Conservation (phyloP, 306 rosid species). For the Cicer chorassanicum region DNA sequence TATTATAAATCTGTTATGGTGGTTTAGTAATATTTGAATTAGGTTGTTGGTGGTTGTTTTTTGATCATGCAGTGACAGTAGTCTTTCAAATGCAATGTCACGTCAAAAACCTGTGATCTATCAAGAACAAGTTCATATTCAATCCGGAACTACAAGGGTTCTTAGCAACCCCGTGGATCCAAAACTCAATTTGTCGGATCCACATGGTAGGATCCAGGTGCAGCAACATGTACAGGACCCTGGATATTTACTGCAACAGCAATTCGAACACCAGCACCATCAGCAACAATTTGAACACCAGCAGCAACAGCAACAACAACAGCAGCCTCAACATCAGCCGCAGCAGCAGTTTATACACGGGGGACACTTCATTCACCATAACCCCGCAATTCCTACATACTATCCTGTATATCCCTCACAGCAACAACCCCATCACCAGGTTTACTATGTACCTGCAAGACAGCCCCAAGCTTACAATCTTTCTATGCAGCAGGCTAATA, state of each 20-base stretch:
- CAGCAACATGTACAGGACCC: slow-evolving; percentile 80
- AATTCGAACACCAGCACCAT: slow-evolving; percentile 65
- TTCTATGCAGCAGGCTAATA: slow-evolving; percentile 69
- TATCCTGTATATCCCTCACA: slow-evolving; percentile 89
- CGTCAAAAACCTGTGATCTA: slow-evolving; percentile 71
- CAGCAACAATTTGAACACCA: slow-evolving; percentile 19
- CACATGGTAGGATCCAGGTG: slow-evolving; percentile 67
- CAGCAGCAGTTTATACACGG: slow-evolving; percentile 77
- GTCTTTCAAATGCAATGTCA: slow-evolving; percentile 67
- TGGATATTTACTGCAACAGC: slow-evolving; percentile 75
- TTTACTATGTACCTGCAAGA: slow-evolving; percentile 79
- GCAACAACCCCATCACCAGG: slow-evolving; percentile 69
- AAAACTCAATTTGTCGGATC: slow-evolving; percentile 62
- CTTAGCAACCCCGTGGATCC: slow-evolving; percentile 67
- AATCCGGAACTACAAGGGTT: slow-evolving; percentile 65
- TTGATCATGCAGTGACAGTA: slow-evolving; percentile 72
- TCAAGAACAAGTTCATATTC: slow-evolving; percentile 78
- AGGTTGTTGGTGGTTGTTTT: slow-evolving; percentile 39
- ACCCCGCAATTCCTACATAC: slow-evolving; percentile 65
- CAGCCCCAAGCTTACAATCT: slow-evolving; percentile 77
- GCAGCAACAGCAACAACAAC: slow-evolving; percentile 37
- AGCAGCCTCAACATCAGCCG: slow-evolving; percentile 55
- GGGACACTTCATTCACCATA: slow-evolving; percentile 77
- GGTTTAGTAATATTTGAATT: slow-evolving; percentile 48
- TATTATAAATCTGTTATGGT: not conserved